phyloP scores from a whole-genome alignment of 129 eudicot genomes.

The Sambucus nigra region DNA sequence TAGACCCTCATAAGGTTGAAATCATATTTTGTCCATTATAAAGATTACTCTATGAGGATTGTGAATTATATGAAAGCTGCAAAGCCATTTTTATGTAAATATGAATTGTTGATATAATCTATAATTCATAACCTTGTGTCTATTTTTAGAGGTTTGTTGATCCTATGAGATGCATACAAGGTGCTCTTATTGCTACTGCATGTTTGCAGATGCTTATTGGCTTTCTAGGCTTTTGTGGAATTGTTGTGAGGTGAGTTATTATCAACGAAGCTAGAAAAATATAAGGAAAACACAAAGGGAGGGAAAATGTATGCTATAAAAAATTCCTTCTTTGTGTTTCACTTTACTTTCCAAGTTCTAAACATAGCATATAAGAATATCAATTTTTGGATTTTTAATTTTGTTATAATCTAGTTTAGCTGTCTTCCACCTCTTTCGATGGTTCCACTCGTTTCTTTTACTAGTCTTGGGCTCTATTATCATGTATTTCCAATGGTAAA shows the following conservation, averaged over 20 bases:
- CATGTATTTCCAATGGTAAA: constrained; percentile 68
- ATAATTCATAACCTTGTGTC: too few species aligned
- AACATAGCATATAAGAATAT: too few species aligned
- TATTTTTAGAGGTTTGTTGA: constrained; percentile 46
- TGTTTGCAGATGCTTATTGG: constrained; percentile 53
- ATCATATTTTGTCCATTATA: too few species aligned
- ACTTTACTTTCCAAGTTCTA: too few species aligned
- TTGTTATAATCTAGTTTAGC: constrained; percentile 25
- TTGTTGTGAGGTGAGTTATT: constrained; percentile 39
- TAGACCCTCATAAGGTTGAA: constrained; percentile 34
- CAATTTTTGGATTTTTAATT: not conserved
- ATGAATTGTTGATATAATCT: too few species aligned
- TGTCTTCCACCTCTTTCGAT: constrained; percentile 65
- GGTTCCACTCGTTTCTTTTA: constrained; percentile 61
- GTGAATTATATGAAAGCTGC: too few species aligned
- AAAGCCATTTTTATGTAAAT: too few species aligned
- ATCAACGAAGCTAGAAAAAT: not conserved
- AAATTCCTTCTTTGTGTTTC: too few species aligned
- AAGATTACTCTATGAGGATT: too few species aligned
- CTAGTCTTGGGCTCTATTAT: constrained; percentile 69
- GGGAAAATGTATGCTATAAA: too few species aligned
- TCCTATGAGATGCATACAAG: constrained; percentile 76
- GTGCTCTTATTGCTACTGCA: constrained; percentile 65
- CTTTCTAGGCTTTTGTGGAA: constrained; percentile 73
- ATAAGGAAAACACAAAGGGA: too few species aligned